Evolutionary conservation across 768 basidiomycete genomes (phyloP).

Genomic region (Naematelia encephala): DNA sequence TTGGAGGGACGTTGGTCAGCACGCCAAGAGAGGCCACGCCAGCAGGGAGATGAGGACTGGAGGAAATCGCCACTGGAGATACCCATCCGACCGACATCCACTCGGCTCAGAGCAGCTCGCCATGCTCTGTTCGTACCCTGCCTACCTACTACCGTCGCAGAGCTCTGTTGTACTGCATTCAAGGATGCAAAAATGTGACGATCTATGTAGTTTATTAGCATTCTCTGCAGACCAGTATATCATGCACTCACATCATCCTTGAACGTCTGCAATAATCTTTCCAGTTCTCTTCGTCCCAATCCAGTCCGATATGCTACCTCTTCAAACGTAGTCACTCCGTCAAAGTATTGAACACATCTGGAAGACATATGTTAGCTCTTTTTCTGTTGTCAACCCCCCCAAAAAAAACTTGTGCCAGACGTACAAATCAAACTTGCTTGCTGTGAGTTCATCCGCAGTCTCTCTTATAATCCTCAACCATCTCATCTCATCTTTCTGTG

Average conservation of each 20-base stretch:
- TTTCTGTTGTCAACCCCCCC: too few relatives aligned
- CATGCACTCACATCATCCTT: constrained; percentile 70
- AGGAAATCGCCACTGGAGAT: too few relatives aligned
- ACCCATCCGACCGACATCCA: too few relatives aligned
- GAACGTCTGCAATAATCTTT: constrained; percentile 78
- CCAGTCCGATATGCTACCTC: constrained; percentile 89
- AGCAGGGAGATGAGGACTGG: constrained; percentile 1
- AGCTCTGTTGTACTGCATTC: too few relatives aligned
- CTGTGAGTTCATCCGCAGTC: constrained; percentile 66
- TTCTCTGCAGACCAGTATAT: neutral
- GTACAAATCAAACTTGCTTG: constrained; percentile 73
- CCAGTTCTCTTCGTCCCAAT: constrained; percentile 75
- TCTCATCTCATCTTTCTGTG: constrained; percentile 69
- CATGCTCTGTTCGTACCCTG: too few relatives aligned
- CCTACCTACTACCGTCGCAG: too few relatives aligned
- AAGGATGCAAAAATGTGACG: constrained; percentile 43
- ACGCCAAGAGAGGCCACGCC: constrained; percentile 17
- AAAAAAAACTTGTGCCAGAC: too few relatives aligned
- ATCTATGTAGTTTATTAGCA: constrained; percentile 27
- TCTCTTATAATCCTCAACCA: constrained; percentile 92
- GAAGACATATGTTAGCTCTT: too few relatives aligned
- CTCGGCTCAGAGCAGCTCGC: too few relatives aligned
- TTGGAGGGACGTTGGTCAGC: constrained; percentile 25
- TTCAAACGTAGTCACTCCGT: constrained; percentile 85
- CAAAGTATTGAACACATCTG: constrained; percentile 89